These are phyloP conservation scores for Podaxis sp. DNA, from an alignment of 768 basidiomycete genomes.

Conservation along the genomic window DNA sequence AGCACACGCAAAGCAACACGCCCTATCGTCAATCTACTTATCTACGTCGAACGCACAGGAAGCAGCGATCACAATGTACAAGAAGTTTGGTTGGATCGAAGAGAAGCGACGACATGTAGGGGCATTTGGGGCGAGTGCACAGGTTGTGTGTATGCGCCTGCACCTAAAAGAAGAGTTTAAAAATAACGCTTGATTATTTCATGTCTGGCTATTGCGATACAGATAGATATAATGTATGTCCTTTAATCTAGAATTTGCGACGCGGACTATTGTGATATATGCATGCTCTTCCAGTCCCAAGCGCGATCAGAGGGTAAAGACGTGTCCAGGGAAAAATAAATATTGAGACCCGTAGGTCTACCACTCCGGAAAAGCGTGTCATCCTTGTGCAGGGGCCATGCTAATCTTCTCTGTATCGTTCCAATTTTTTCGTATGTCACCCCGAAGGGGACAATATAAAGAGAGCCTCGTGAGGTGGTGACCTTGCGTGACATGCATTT, in stretches of 20 bases:
- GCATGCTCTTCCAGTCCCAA: too few relatives aligned
- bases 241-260: too few relatives aligned
- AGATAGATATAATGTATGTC: too few relatives aligned
- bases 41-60: constrained; percentile 19
- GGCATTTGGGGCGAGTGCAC: not conserved
- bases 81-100: constrained; percentile 23
- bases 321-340: constrained; percentile 36
- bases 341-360: constrained; percentile 63
- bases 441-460: constrained; percentile 71
- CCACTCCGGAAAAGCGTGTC: constrained; percentile 98
- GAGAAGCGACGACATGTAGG: not conserved
- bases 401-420: constrained; percentile 99
- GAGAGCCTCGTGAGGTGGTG: too few relatives aligned
- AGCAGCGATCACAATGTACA: constrained; percentile 20
- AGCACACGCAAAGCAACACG: constrained; percentile 15
- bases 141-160: not conserved
- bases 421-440: constrained; percentile 98
- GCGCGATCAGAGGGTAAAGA: too few relatives aligned
- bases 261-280: too few relatives aligned
- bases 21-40: constrained; percentile 18
- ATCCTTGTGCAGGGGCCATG: constrained; percentile 99
- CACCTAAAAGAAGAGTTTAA: not conserved
- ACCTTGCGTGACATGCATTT: constrained; percentile 22
- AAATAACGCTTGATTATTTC: constrained; percentile 7
- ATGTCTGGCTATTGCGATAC: too few relatives aligned